Percentiles rank a stretch among this genome's conserved stretches.
Conservation (phyloP, 2,329 filamentous ascomycete species). For the Cyphellophora europaea region DNA sequence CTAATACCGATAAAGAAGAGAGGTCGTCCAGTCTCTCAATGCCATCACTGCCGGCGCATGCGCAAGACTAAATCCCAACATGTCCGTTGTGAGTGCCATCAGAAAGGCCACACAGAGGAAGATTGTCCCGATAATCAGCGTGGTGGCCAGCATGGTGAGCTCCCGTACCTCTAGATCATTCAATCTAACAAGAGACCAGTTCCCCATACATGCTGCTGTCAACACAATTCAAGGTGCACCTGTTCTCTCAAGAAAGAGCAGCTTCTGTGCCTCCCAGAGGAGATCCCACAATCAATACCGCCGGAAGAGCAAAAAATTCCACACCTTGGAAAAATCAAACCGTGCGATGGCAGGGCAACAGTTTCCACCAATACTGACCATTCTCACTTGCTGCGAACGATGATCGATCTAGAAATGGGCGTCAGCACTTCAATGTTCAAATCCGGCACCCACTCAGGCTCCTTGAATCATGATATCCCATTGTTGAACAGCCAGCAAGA, state of each 20-base stretch:
- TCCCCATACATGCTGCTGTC: constrained; percentile 36
- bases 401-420: constrained; percentile 40
- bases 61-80: constrained; percentile 94
- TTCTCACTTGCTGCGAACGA: constrained; percentile 53
- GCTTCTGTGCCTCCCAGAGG: constrained; percentile 40
- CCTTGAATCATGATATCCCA: too few species aligned
- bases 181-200: too few species aligned
- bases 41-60: constrained; percentile 88
- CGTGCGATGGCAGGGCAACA: constrained; percentile 50
- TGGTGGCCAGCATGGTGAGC: constrained; percentile 26
- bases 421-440: constrained; percentile 38
- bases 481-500: constrained; percentile 14
- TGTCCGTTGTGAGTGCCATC: constrained; percentile 92
- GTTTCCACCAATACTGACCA: constrained; percentile 56
- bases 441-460: too few species aligned
- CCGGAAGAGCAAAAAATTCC: too few species aligned
- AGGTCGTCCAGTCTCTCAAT: constrained; percentile 94
- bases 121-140: constrained; percentile 24
- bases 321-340: constrained; percentile 39
- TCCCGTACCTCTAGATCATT: too few species aligned
- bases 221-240: constrained; percentile 49
- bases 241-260: constrained; percentile 52
- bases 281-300: constrained; percentile 22
- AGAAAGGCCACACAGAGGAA: constrained; percentile 51
- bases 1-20: too few species aligned